Evolutionary conservation across 352 stramenopile species (phyloP).

Genomic region (Pythium insidiosum): DNA sequence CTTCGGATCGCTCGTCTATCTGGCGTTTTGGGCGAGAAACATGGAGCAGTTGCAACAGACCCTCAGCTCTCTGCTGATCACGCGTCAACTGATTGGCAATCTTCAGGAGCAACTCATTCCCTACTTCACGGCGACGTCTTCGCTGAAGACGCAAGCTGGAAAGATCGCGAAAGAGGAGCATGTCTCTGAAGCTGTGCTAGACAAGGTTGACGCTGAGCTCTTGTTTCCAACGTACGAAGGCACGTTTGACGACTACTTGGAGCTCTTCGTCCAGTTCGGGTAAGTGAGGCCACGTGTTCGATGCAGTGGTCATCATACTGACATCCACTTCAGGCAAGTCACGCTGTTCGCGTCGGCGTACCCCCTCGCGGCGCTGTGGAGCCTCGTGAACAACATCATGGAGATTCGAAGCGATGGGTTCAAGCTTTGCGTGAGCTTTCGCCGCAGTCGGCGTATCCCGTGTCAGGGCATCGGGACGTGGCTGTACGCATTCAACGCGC

Average conservation of each 20-base stretch:
- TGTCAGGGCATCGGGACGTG: conserved; percentile 89
- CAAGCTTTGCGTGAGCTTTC: conserved; percentile 87
- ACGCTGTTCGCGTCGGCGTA: conserved; percentile 92
- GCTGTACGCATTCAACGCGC: conserved; percentile 84
- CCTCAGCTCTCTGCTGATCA: conserved; percentile 78
- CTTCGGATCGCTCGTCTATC: conserved; percentile 95
- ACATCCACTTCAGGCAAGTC: conserved; percentile 90
- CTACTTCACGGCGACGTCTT: conserved; percentile 70
- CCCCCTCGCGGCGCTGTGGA: conserved; percentile 89
- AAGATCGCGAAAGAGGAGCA: conserved; percentile 63
- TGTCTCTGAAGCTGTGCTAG: conserved; percentile 35
- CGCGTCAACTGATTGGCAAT: conserved; percentile 73
- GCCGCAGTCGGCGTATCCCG: conserved; percentile 52
- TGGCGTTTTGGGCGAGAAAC: conserved; percentile 87
- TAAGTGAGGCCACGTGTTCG: conserved; percentile 34
- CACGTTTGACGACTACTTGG: conserved; percentile 93
- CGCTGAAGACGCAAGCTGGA: conserved; percentile 74
- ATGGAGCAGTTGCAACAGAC: conserved; percentile 89
- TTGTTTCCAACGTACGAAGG: conserved; percentile 78
- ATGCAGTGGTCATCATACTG: conserved; percentile 29
- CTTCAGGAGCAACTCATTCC: conserved; percentile 73
- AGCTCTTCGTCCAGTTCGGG: conserved; percentile 91
- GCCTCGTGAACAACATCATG: conserved; percentile 92
- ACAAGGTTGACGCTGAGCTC: conserved; percentile 71
- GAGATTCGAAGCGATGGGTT: conserved; percentile 94